Evolutionary conservation across 1,139 yeast genomes (phyloP), one percentile per base, ranked within the genome.

Genomic region (Martiniozyma asiatica): DNA sequence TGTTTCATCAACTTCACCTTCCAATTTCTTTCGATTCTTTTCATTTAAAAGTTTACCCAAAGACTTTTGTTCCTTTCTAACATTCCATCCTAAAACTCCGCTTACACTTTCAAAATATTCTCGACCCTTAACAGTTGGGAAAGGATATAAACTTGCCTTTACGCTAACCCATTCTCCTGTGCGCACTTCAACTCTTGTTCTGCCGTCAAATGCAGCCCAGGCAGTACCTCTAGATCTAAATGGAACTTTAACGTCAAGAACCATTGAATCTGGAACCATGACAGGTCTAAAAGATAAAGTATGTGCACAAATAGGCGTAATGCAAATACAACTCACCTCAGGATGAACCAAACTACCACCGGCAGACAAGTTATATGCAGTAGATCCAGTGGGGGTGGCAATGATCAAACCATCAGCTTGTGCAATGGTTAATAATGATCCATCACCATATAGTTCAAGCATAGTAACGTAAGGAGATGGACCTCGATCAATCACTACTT

Each of bases 331-430:
- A 43, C 84, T 76, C 10, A 84, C 93, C 17, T 82, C 82, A 0
- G 95, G 94, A 44, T 84, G 94, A 2, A 84, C 92, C 30, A 84
- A 61, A 0, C 93, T 75, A 0, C 95, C 95, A 11, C 94, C 94
- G 0, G 95, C 94, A 24, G 92, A 77, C 22, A 84, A 59, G 1
- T 93, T 80, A 50, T 84, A 84, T 0, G 95, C 95, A 0, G 95
- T 84, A 2, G 93, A 80, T 0, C 94, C 94, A 0, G 95, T 84
- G 4, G 94, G 95, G 0, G 94, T 82, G 0, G 94, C 92, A 23
- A 84, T 65, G 35, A 84, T 82, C 19, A 84, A 55, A 0, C 95
- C 95, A 51, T 84, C 94, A 0, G 94, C 94, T 50, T 82, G 94
- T 0, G 89, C 93, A 12, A 81, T 77, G 0, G 95, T 82, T 34